Base-by-base conservation (phyloP, 1,284 basidiomycete species). In the Malassezia sp. region DNA sequence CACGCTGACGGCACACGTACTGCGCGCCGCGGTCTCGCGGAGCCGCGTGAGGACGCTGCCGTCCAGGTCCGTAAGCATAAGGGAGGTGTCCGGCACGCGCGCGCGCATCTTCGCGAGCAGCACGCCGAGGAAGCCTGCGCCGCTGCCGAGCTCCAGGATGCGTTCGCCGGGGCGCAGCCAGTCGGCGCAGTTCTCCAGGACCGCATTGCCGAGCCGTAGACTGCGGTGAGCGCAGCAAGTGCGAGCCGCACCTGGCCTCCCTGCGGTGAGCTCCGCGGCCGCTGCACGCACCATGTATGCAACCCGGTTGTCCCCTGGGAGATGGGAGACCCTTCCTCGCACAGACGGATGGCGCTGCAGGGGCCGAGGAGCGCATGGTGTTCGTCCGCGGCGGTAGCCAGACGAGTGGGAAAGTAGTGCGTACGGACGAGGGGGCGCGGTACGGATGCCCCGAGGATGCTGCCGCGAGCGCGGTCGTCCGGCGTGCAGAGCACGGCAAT, bases 131-230 rank as follows among this genome's bases (percentile, higher is more conserved):
- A 58, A 37, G 4, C 56, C 56, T 18, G 49, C 34, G 6, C 56
- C 56, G 33, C 56, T 56, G 15, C 56, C 56, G 5, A 58, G 40
- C 34, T 58, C 56, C 8, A 58, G 30, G n/a, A 58, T 34, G 1
- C 49, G 23, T 2, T 39, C 35, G 10, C 40, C 31, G n/a, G n/a
- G n/a, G n/a, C n/a, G n/a, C n/a, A 3, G 15, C 24, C 2, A 26
- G 17, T n/a, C 33, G 10, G 4, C 30, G 15, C 0, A n/a, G n/a
- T n/a, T n/a, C 34, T 58, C 56, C 8, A 58, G 30, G n/a, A 58
- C 31, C 1, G 45, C 17, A 4, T 39, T 31, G 10, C 40, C 31
- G n/a, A n/a, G n/a, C n/a, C n/a, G n/a, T n/a, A 3, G 15, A 17
- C 2, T n/a, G n/a, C n/a, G 27, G 17, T n/a, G 27, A 8, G 4